These are phyloP conservation scores for Boletus sp. DNA, from an alignment of 1,284 basidiomycete species.

Conservation along the genomic window DNA sequence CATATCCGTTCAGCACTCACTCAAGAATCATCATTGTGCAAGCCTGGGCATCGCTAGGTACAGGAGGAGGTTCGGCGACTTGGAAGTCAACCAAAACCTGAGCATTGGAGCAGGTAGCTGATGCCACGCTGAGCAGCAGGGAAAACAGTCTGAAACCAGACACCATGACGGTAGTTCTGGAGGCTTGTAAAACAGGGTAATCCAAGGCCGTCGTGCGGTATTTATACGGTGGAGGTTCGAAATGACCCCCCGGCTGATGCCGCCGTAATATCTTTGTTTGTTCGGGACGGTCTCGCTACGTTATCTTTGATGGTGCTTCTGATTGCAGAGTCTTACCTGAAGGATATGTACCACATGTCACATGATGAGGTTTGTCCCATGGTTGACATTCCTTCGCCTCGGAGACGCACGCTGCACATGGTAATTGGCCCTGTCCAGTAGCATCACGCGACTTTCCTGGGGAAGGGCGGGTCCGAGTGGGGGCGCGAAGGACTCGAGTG, in stretches of 20 bases:
- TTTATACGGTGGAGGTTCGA: constrained; percentile 1
- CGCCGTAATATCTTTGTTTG: neutral
- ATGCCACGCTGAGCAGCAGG: constrained; percentile 13
- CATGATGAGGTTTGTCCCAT: no score
- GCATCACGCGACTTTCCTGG: no score
- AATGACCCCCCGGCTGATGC: neutral
- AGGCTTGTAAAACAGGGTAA: neutral
- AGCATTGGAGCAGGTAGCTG: constrained; percentile 26
- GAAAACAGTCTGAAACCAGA: constrained; percentile 9
- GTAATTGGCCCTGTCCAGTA: no score
- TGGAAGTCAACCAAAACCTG: constrained; percentile 65
- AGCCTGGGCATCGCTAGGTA: constrained; percentile 53
- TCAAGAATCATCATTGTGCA: constrained; percentile 64
- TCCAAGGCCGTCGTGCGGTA: neutral
- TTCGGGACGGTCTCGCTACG: no score
- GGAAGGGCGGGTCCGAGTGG: no score
- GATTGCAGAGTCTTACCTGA: no score
- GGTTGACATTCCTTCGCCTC: no score
- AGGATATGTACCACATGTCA: no score
- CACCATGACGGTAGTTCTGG: constrained; percentile 13
- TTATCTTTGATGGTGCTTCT: no score
- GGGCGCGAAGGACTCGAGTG: no score
- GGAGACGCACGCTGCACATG: no score
- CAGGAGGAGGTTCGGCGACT: constrained; percentile 63
- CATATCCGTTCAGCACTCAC: constrained; percentile 37